Percentiles rank a stretch among this genome's conserved stretches.
Conservation (phyloP, 2,329 filamentous ascomycete species). For the Juglanconis juglandina region DNA sequence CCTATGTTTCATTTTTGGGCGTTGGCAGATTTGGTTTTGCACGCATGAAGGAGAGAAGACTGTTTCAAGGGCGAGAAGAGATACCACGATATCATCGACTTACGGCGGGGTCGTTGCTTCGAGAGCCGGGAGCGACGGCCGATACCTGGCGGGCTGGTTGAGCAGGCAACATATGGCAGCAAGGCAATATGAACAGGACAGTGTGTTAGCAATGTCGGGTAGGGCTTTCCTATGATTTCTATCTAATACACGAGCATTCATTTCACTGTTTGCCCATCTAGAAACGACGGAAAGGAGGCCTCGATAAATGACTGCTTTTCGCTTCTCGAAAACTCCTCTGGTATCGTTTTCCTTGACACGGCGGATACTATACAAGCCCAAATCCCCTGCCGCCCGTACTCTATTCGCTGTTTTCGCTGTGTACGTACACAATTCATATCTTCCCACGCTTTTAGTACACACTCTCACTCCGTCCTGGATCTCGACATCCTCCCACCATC, state of each 20-base stretch:
- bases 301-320: too few relatives aligned
- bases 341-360: too few relatives aligned
- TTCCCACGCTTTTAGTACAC: too few relatives aligned
- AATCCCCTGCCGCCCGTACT: too few relatives aligned
- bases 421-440: too few relatives aligned
- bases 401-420: too few relatives aligned
- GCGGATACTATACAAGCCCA: too few relatives aligned
- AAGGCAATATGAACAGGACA: background rate
- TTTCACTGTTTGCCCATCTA: background rate
- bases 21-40: background rate
- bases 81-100: constrained; percentile 15
- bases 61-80: constrained; percentile 6
- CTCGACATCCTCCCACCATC: too few relatives aligned
- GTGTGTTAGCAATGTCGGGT: background rate
- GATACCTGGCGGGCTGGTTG: background rate
- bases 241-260: constrained; percentile 11
- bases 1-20: constrained; percentile 7
- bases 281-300: too few relatives aligned
- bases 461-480: too few relatives aligned
- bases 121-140: background rate
- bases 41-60: background rate
- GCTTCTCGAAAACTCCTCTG: too few relatives aligned
- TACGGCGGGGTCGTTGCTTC: background rate
- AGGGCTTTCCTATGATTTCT: constrained; percentile 3
- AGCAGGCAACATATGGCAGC: background rate